Conservation (phyloP, 345 rosid genomes). For the Camelina hispida region DNA sequence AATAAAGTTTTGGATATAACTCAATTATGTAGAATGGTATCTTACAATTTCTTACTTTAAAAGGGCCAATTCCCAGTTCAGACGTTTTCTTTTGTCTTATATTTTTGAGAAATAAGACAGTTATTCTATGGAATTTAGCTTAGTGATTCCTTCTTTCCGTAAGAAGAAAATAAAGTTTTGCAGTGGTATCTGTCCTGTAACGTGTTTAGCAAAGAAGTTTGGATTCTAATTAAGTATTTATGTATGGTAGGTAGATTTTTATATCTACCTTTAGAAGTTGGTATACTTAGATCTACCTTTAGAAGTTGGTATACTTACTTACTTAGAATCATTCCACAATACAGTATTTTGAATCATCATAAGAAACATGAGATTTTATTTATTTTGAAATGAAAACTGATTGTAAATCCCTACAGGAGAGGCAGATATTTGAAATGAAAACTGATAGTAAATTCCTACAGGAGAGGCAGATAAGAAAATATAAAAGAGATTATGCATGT, state of each 20-base stretch:
- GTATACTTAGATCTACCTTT: slow-evolving; percentile 19
- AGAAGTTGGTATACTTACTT: slow-evolving; percentile 30
- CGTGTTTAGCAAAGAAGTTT: neutral
- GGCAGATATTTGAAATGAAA: slow-evolving; percentile 7
- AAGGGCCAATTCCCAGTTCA: neutral
- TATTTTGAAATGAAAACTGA: neutral
- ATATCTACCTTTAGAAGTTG: slow-evolving; percentile 17
- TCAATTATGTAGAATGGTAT: neutral
- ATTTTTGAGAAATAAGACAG: slow-evolving; percentile 12
- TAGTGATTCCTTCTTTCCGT: slow-evolving; percentile 16
- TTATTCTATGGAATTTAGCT: slow-evolving; percentile 26
- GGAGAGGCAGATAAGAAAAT: slow-evolving; percentile 13
- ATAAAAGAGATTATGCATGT: neutral
- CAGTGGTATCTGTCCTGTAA: neutral
- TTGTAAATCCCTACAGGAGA: slow-evolving; percentile 6
- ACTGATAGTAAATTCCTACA: neutral
- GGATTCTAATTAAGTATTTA: slow-evolving; percentile 9
- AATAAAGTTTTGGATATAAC: no score
- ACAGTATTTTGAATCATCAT: slow-evolving; percentile 20
- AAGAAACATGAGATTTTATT: slow-evolving; percentile 20
- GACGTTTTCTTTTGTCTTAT: slow-evolving; percentile 1
- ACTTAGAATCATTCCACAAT: slow-evolving; percentile 32
- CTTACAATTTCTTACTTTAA: slow-evolving; percentile 26
- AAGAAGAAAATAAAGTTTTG: slow-evolving; percentile 19
- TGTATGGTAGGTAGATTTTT: slow-evolving; percentile 30